Base-by-base conservation (phyloP, 2,329 filamentous ascomycete genomes). In the Aspergillus awamori region DNA sequence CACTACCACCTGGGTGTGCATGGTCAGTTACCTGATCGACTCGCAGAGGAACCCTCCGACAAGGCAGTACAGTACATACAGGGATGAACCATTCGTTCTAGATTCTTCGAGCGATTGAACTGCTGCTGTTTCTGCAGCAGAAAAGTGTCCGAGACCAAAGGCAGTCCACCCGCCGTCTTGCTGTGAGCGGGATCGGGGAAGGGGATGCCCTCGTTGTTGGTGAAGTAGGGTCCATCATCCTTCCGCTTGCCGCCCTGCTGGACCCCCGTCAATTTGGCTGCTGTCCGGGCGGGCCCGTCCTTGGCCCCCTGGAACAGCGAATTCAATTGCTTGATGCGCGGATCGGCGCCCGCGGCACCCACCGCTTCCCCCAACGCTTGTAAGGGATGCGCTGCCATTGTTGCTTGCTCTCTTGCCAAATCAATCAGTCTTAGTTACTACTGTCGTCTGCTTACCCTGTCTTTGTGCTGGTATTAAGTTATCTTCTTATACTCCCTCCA, bases 51-150 rank as follows among this genome's bases (percentile, higher is more conserved):
- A 20, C 20, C 17, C 20, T 2, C 20, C 20, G 20, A 20, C 20
- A 20, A 20, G 20, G 20, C 8, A 30, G 24, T 20, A 2, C 20
- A 20, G 47, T 5, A 48, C 17, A 7, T 55, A 66, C 70, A 72
- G 51, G 70, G 68, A 66, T 72, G 68, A 8, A 70, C 69, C 67
- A 70, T 70, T 73, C 78, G 73, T 64, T 82, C 81, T 3, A 84
- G 76, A 43, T 77, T 79, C 72, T 84, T 84, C n/a, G 80, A 82
- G n/a, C 83, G 76, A 63, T 85, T 85, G 76, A 85, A 85, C 17
- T 78, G 77, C 70, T 84, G 82, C 70, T 84, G 82, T 71, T 84
- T 84, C 73, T 85, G 82, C 61, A 85, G 77, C 26, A 85, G 73
- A 64, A 83, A 83, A 0, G 80, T 75, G 70, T 84, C 82, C 64